Evolutionary conservation across 139 green algal genomes (phyloP), one percentile per base, ranked within the genome.

Genomic region (Volvox africanus): DNA sequence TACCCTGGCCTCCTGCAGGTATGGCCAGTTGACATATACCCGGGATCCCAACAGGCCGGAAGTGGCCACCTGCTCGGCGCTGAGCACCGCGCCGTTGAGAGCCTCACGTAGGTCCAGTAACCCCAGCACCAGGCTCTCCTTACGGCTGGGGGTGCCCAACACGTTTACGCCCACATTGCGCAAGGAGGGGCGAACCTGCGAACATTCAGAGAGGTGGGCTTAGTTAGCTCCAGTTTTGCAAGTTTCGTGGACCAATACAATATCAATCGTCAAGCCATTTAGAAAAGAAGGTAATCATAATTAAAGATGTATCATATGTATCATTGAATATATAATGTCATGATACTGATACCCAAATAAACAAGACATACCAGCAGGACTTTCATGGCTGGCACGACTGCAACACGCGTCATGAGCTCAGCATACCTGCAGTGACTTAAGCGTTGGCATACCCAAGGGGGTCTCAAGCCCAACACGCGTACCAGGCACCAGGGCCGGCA

Each of bases 21-120:
- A 98, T 0, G 97, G 97, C 97, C 97, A 99, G 86, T 96, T 95
- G 61, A 99, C 93, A 92, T 97, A 98, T 86, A 95, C 96, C 33
- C 96, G 92, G 77, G 95, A 71, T 21, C 95, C 95, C 83, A 99
- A 85, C 75, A 98, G 89, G 22, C 77, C 89, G 18, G 50, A 80
- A 20, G 50, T 73, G 61, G 92, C 89, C 16, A 94, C 78, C 87
- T 91, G 87, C 76, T 91, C 87, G 18, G 87, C 87, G 32, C 87
- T 76, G 24, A 91, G 76, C 61, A 86, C 87, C 61, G 61, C 61
- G 22, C 87, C 91, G 32, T 81, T 79, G 62, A 92, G 77, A 13
- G 44, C 92, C 37, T 84, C 93, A 73, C 93, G 67, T 26, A 92
- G 65, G 82, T 94, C 93, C 32, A 95, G 93, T 33, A 98, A 86